Evolutionary conservation across 2,329 filamentous ascomycete genomes (phyloP), one percentile per base, ranked within the genome.

Genomic region (Aspergillus ibericus): DNA sequence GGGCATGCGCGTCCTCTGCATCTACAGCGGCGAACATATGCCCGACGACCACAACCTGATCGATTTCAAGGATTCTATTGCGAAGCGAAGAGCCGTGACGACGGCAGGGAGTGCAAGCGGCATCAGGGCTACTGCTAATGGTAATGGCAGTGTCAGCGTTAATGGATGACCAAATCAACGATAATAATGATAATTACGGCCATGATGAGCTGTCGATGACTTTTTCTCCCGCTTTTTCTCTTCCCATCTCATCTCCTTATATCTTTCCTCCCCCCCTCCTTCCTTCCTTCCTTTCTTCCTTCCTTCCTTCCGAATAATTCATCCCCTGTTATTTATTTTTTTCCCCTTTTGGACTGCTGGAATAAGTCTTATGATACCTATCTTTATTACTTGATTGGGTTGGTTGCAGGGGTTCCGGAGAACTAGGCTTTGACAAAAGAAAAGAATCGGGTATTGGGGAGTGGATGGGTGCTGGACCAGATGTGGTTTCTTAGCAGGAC

Each of bases 1-100:
- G 55, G 90, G 92, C 65, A 99, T 99, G 93, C 91, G 88, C 69
- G 88, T 98, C 34, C 85, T 97, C 66, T 96, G 92, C 73, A 98
- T 99, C 72, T 92, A 92, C 60, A 95, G 90, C 72, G 95, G 95
- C 49, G 91, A 96, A 61, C 75, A 80, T 59, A 78, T 81, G 75
- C 78, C 79, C 9, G 60, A 69, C 6, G 72, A 77, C 54, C 74
- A 77, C 44, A 60, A 60, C 12, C 65, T 70, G 59, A 56, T 78
- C 25, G 70, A 79, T 64, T 77, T 80, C 59, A 62, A 68, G 8
- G 59, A 59, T 35, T 76, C 76, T 32, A 67, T 77, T 36, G 63
- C 63, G 15, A 70, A 59, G 35, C 77, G 76, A 66, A 72, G 66
- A 49, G 66, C 68, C 15, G 57, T 79, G 27, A 60, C 60, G 4